Conservation (phyloP, 1,139 yeast species). For the Candida tetrigidarum region DNA sequence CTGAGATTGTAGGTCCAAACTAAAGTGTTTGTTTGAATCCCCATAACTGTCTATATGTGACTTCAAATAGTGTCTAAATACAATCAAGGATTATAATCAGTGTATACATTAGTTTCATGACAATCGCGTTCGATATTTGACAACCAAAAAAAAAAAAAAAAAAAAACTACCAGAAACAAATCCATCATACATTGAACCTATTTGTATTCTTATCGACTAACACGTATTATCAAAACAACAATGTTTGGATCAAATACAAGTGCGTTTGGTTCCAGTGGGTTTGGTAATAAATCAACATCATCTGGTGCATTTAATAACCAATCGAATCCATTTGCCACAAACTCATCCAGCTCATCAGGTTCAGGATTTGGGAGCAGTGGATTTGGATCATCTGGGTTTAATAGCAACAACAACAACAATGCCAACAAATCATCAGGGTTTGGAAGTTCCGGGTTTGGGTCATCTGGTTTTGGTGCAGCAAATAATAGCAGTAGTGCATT, state of each 20-base stretch:
- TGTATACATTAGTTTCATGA: too few species aligned
- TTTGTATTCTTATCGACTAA: too few species aligned
- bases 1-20: too few species aligned
- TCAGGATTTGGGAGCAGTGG: slow-evolving; percentile 16
- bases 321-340: slow-evolving; percentile 15
- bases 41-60: too few species aligned
- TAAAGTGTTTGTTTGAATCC: too few species aligned
- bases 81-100: too few species aligned
- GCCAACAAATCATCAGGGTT: slow-evolving; percentile 2
- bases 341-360: slow-evolving; percentile 9
- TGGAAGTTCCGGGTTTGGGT: slow-evolving; percentile 12
- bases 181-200: too few species aligned
- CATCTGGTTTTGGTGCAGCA: slow-evolving; percentile 9
- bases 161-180: too few species aligned
- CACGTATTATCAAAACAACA: not conserved
- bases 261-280: slow-evolving; percentile 20
- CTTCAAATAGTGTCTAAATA: too few species aligned
- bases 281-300: slow-evolving; percentile 21
- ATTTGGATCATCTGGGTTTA: slow-evolving; percentile 1
- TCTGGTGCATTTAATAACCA: slow-evolving; percentile 18
- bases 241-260: slow-evolving; percentile 6
- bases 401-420: not conserved
- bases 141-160: not conserved
- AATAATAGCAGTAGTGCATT: slow-evolving; percentile 9
- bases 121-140: too few species aligned